A percentile compares a stretch with the other conserved stretches of the same genome.
Conservation (phyloP, 805 yeast species). For the Priceomyces medius region DNA sequence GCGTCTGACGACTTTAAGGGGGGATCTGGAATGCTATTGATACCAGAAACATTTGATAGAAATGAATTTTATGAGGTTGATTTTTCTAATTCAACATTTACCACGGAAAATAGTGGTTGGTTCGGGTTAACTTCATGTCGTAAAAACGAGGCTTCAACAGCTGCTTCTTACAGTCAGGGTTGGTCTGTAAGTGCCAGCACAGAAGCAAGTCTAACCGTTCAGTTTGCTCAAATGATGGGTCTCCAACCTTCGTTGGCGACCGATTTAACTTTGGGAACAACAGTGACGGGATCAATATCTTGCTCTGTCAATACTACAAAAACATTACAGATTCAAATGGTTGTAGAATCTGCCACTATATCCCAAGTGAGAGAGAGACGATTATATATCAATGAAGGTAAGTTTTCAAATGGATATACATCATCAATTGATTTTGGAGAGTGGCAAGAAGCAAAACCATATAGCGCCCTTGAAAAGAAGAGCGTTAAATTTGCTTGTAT, state of each 20-base stretch:
- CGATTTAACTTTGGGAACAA: constrained; percentile 4
- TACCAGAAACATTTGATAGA: constrained; percentile 5
- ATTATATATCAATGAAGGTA: constrained; percentile 6
- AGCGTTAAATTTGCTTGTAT: constrained; percentile 16
- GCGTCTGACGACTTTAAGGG: constrained; percentile 9
- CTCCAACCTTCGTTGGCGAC: constrained; percentile 7
- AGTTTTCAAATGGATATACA: constrained; percentile 3
- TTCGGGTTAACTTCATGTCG: constrained; percentile 11
- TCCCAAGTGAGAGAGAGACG: constrained; percentile 9
- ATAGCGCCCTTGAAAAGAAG: constrained; percentile 4
- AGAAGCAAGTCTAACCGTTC: constrained; percentile 8
- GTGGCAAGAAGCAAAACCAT: constrained; percentile 12
- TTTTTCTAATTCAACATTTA: constrained; percentile 2
- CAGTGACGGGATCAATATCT: constrained; percentile 10
- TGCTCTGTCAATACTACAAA: constrained; percentile 13
- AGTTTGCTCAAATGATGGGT: constrained; percentile 10
- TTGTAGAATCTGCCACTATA: constrained; percentile 6
- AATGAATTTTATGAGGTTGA: constrained; percentile 9
- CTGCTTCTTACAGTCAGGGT: constrained; percentile 10
- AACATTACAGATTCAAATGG: constrained; percentile 12
- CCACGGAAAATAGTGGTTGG: constrained; percentile 9
- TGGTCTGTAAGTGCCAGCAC: constrained; percentile 12
- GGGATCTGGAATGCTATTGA: not conserved
- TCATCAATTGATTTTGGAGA: constrained; percentile 9
- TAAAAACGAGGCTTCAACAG: constrained; percentile 9